Evolutionary conservation across 371 early-diverging fungal genomes (phyloP), one percentile per base, ranked within the genome.

Genomic region (Amoeboaphelidium protococcarum): DNA sequence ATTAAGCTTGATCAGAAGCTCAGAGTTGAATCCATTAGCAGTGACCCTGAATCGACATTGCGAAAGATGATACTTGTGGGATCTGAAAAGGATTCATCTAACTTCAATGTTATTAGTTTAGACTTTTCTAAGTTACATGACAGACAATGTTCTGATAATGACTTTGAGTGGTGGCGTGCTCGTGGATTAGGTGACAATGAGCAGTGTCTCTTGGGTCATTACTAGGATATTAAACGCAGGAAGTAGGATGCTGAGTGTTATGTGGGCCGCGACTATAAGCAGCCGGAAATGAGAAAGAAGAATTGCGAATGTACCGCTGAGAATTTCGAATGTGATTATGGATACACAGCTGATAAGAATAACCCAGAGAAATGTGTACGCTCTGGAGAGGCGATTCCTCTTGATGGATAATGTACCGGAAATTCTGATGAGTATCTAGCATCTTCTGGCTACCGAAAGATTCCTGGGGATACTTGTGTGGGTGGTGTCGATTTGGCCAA

Each of bases 121-220:
- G 16, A 31, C 16, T 16, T 31, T 31, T 31, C 37, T 16, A 31
- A 31, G 16, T 6, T 31, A 16, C 16, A 10, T 31, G 16, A 31
- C 37, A 6, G 37, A 16, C 6, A 31, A 31, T 31, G 37, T 31
- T 31, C 37, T 31, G 37, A 31, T 31, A 10, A 6, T 31, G 37
- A 31, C 37, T 31, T 10, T 31, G 37, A 31, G 37, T 10, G 16
- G 16, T 31, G 6, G 10, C 16, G 16, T 31, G 37, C 16, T 31
- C 6, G 16, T n/a, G n/a, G n/a, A n/a, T n/a, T n/a, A 16, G 6
- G 10, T 31, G 37, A 69, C 12, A 76, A 6, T 16, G 16, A 31
- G 10, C 16, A 76, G 40, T 90, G 91, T 59, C 61, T 90, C 50
- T 76, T 90, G 78, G 91, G 91, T 1, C 73, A 77, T 52, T 50